phyloP scores from a whole-genome alignment of 2,329 filamentous ascomycete species.

The Paracoccidioides lutzii region DNA sequence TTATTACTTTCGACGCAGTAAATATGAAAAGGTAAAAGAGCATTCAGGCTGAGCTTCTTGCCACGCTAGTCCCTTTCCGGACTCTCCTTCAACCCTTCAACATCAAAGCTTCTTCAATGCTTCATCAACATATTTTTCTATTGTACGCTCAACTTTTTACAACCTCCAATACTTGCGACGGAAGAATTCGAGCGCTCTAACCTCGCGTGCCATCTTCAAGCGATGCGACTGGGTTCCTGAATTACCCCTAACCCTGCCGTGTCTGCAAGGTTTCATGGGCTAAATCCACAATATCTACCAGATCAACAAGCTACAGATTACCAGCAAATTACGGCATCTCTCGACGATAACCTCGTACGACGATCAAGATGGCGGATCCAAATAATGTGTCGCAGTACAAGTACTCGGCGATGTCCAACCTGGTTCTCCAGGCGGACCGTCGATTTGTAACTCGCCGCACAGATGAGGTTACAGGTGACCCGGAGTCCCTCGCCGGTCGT shows the following conservation, averaged over 20 bases:
- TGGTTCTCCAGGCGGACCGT: constrained; percentile 99
- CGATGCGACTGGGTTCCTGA: background rate
- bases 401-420: constrained; percentile 99
- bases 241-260: background rate
- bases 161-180: background rate
- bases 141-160: background rate
- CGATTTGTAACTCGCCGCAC: constrained; percentile 84
- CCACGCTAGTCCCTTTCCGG: constrained; percentile 3
- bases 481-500: constrained; percentile 88
- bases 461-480: constrained; percentile 92
- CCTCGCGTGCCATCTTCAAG: background rate
- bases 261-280: background rate
- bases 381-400: constrained; percentile 91
- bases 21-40: background rate
- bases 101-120: background rate
- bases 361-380: constrained; percentile 51
- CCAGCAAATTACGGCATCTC: background rate
- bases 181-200: background rate
- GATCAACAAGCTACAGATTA: background rate
- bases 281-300: background rate
- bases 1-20: no score
- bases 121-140: background rate
- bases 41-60: background rate
- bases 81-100: background rate
- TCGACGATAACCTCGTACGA: constrained; percentile 9